Base-by-base conservation (phyloP, 306 rosid species). In the Dalbergia oliveri region DNA sequence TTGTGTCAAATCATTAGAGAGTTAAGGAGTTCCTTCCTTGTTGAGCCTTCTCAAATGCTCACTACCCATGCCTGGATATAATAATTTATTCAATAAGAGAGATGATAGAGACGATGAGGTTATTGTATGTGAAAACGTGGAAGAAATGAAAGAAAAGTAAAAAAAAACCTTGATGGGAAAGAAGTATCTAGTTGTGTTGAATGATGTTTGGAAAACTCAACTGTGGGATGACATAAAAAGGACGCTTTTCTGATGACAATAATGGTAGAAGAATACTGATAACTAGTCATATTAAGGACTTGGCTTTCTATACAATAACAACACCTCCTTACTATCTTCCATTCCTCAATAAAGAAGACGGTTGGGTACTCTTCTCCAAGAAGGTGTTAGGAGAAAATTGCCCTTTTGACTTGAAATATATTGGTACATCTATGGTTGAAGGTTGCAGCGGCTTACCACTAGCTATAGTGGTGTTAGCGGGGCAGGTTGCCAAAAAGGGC, bases 191-290 rank as follows among this genome's bases (percentile, higher is more conserved):
- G 31, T 2, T 26, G 31, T 26, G 31, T 2, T 26, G 31, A 2
- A 26, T 26, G 31, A 26, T 26, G 3, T 26, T 26, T 26, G 31
- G 31, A 26, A 6, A 37, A 6, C 41, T 6, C 8, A 37, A 37
- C 8, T 0, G 41, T 5, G 41, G 8, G 7, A 37, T 37, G 41
- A 26, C 41, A 37, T 4, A 26, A 26, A 26, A 26, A 26, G 31
- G 3, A 1, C 2, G 2, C 31, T 6, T 78, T 44, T 62, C 39
- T 9, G 11, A 44, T 78, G 34, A 67, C 14, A 1, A 5, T 3
- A 53, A 11, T 5, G 69, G 69, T 15, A 68, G 69, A 3, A 57
- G 60, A 57, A 57, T 78, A 57, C 6, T 79, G 18, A 49, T 79
- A 50, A 69, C 77, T 0, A 79, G 56, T 4, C 70, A 34, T 11